A percentile compares a stretch with the other conserved stretches of the same genome.
Conservation (phyloP, 306 rosid genomes). For the Glycine latifolia region DNA sequence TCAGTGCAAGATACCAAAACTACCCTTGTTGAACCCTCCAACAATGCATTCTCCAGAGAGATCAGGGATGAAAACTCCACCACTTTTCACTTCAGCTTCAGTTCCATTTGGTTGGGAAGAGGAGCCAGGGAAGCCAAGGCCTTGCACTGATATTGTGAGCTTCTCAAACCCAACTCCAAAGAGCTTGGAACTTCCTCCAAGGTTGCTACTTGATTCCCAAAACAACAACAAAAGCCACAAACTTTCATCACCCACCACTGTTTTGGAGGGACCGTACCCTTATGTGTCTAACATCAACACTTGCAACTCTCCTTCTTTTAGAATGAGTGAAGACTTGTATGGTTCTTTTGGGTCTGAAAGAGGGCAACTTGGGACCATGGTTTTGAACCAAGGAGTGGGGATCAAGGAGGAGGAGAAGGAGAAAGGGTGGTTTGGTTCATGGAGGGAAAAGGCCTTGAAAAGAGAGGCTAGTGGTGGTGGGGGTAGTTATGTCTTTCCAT, state of each 20-base stretch:
- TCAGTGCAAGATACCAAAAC: conserved; percentile 46
- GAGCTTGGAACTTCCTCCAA: conserved; percentile 84
- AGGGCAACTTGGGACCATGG: conserved; percentile 58
- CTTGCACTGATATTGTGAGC: conserved; percentile 52
- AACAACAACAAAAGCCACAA: conserved; percentile 27
- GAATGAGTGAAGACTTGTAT: conserved; percentile 51
- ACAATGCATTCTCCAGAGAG: conserved; percentile 61
- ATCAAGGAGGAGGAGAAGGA: conserved; percentile 39
- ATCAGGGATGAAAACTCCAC: conserved; percentile 75
- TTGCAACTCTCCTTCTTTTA: conserved; percentile 61
- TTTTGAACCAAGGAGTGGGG: conserved; percentile 52
- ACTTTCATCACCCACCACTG: conserved; percentile 64
- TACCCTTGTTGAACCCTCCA: conserved; percentile 57
- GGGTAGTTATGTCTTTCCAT: conserved; percentile 68
- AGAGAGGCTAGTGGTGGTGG: conserved; percentile 55
- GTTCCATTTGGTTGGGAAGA: conserved; percentile 94
- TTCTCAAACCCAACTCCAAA: conserved; percentile 45
- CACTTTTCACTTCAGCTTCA: conserved; percentile 63
- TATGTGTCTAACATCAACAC: conserved; percentile 8
- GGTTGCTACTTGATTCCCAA: conserved; percentile 57
- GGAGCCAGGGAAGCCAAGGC: conserved; percentile 90
- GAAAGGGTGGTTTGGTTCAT: conserved; percentile 66
- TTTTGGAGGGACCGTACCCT: conserved; percentile 70
- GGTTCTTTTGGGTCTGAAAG: conserved; percentile 58
- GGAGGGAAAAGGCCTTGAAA: conserved; percentile 60